Percentiles rank a stretch among this genome's conserved stretches.
Conservation (phyloP, 257 asterid genomes). For the Jacaranda copaia region DNA sequence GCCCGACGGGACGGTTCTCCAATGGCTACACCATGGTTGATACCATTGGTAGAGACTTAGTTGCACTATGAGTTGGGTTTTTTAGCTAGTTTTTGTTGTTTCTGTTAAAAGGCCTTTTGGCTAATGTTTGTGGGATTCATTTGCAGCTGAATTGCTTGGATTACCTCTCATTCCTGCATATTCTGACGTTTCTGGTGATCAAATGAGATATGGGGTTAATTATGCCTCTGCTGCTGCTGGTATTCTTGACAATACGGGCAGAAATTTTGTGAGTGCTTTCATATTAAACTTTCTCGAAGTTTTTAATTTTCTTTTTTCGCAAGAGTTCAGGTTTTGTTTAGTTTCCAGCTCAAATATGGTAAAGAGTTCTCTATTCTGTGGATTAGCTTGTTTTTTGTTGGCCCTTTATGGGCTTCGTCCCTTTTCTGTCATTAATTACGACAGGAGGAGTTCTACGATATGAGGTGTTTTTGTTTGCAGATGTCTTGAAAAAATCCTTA, state of each 20-base stretch:
- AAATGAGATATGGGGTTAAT: constrained; percentile 73
- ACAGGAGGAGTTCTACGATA: not conserved
- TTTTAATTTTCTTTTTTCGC: too few relatives aligned
- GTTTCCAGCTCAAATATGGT: too few relatives aligned
- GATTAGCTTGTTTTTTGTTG: not conserved
- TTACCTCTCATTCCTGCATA: constrained; percentile 71
- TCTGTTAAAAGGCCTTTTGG: not conserved
- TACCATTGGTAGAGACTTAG: constrained; percentile 50
- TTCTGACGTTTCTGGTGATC: constrained; percentile 55
- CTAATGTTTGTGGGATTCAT: not conserved
- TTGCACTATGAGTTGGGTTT: not conserved
- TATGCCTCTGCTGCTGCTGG: constrained; percentile 97
- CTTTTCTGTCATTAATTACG: not conserved
- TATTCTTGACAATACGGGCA: constrained; percentile 80
- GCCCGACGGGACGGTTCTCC: constrained; percentile 86
- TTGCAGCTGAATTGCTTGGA: constrained; percentile 79
- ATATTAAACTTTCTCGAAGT: not conserved
- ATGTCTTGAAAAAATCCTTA: too few relatives aligned
- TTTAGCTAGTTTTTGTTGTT: not conserved
- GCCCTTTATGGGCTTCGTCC: too few relatives aligned
- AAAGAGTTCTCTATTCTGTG: not conserved
- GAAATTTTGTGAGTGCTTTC: constrained; percentile 69
- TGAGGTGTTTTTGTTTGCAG: not conserved
- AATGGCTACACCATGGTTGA: constrained; percentile 94
- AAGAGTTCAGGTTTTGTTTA: too few relatives aligned